Evolutionary conservation across 2,329 filamentous ascomycete genomes (phyloP), one percentile per base, ranked within the genome.

Genomic region (Fusarium aywerte): DNA sequence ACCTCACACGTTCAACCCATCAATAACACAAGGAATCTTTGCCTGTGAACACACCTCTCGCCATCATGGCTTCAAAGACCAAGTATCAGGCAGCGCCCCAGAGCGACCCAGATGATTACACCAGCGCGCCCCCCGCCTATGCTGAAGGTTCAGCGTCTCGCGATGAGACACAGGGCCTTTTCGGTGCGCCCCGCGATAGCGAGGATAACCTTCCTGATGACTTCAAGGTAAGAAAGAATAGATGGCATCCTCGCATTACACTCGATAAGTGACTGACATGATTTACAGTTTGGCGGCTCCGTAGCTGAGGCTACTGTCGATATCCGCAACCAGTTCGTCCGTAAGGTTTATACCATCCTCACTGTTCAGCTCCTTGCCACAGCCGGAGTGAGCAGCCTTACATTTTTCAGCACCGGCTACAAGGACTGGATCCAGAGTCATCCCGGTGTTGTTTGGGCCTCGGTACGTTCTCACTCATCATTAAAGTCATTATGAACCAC

Each of bases 291-390:
- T 76, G 96, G 95, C 72, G 94, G 93, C 65, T 93, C 90, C 18
- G 94, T 98, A 61, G 90, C 94, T 70, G 96, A 98, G 83, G 95
- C 92, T 44, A 97, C 94, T 20, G 85, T 98, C 76, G 93, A 97
- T 75, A 97, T 99, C 77, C 92, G 95, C 72, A 97, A 97, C 89
- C 92, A 96, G 80, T 99, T 97, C 80, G 86, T 97, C 73, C 90
- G 94, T 80, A 98, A 98, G 84, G 96, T 99, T 76, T 99, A 99
- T 82, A 91, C 93, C 60, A 99, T 99, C 80, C 85, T 99, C 81
- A 97, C 96, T n/a, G 89, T 93, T 50, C 96, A 99, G 79, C 89
- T 99, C 53, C 83, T 98, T 75, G 88, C 90, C 58, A 99, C 96
- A 9, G 91, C 90, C 35, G 85, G 87, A 65, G 85, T 98, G 70